These are phyloP conservation scores for Eimeria maxima DNA, from an alignment of 169 alveolate genomes.

Conservation along the genomic window DNA sequence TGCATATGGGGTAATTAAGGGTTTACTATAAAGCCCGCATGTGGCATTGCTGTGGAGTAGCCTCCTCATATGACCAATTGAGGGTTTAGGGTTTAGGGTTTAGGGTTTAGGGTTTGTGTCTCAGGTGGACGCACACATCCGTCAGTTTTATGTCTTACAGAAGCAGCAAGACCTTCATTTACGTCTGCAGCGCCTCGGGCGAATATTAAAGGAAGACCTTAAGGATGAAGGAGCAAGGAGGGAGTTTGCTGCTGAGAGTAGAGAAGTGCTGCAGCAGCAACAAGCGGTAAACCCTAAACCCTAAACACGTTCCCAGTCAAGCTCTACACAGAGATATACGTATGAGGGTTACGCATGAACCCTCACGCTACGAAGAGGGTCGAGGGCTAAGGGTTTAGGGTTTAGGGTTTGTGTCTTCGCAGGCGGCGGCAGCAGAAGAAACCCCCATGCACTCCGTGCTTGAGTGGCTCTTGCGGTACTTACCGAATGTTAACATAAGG, in stretches of 20 bases:
- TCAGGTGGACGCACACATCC: conserved; percentile 55
- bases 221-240: conserved; percentile 27
- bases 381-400: conserved; percentile 18
- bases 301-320: background rate
- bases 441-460: conserved; percentile 65
- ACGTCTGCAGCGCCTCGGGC: conserved; percentile 41
- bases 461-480: conserved; percentile 66
- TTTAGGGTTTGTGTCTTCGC: conserved; percentile 33
- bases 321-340: background rate
- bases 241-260: conserved; percentile 9
- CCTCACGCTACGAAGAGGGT: background rate
- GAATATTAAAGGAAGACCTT: background rate
- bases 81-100: conserved; percentile 45
- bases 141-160: conserved; percentile 26
- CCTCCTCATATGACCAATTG: background rate
- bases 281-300: conserved; percentile 56
- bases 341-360: too few species aligned
- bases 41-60: background rate
- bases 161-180: conserved; percentile 47
- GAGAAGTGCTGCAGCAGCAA: conserved; percentile 67
- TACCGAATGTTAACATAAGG: conserved; percentile 48
- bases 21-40: background rate
- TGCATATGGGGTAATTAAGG: background rate
- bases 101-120: conserved; percentile 62
- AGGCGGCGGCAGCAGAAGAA: conserved; percentile 67